Conservation (phyloP, 1,284 basidiomycete genomes). For the Leccinum angustisporum region DNA sequence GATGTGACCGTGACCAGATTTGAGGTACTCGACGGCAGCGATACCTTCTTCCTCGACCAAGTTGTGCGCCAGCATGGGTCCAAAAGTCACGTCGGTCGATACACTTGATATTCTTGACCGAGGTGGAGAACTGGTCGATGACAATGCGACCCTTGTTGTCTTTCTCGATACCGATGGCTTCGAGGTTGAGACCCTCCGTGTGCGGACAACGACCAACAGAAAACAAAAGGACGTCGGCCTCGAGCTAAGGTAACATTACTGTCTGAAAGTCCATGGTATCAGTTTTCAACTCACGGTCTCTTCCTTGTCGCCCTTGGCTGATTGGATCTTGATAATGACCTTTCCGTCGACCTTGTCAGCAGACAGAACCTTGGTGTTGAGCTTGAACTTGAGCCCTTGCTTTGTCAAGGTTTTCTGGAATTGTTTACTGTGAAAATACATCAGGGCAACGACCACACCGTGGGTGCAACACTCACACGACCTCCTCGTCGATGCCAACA, state of each 20-base stretch:
- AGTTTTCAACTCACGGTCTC: conserved; percentile 58
- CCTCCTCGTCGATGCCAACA: conserved; percentile 93
- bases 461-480: conserved; percentile 60
- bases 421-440: conserved; percentile 61
- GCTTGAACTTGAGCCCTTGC: conserved; percentile 97
- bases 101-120: too few species aligned
- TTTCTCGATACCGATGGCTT: conserved; percentile 89
- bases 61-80: too few species aligned
- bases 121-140: too few species aligned
- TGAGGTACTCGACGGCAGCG: too few species aligned
- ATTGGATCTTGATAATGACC: conserved; percentile 84
- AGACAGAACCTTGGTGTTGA: conserved; percentile 93
- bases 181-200: conserved; percentile 86
- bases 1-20: too few species aligned
- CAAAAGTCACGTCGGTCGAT: too few species aligned
- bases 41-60: too few species aligned
- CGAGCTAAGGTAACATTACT: conserved; percentile 54
- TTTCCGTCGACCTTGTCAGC: conserved; percentile 88
- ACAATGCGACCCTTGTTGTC: conserved; percentile 70
- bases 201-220: conserved; percentile 82
- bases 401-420: conserved; percentile 92
- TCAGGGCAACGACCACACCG: not conserved
- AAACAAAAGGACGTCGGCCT: conserved; percentile 95
- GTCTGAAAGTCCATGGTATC: not conserved
- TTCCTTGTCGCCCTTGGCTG: conserved; percentile 90